A percentile compares a stretch with the other conserved stretches of the same genome.
Conservation (phyloP, 2,329 filamentous ascomycete species). For the Arachnomyces sp. region DNA sequence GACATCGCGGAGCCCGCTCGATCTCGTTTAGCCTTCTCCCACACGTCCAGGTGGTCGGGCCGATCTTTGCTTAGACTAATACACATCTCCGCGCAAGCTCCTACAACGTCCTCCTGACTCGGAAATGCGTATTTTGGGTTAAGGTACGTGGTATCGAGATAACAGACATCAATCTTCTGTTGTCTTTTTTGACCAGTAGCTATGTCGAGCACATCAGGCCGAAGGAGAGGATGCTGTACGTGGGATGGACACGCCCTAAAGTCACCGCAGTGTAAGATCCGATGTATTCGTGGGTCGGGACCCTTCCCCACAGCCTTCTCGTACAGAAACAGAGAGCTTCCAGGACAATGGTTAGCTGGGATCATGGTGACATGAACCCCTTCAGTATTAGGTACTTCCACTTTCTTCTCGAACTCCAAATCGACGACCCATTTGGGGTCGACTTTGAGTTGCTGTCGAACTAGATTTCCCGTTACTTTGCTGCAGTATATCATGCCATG, state of each 20-base stretch:
- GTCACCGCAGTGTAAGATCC: conserved; percentile 90
- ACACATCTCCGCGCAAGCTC: conserved; percentile 80
- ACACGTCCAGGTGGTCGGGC: conserved; percentile 47
- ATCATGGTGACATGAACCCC: conserved; percentile 91
- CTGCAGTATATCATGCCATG: conserved; percentile 98
- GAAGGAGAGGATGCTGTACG: conserved; percentile 70
- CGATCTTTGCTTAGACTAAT: conserved; percentile 64
- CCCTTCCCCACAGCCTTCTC: conserved; percentile 65
- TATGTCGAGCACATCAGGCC: conserved; percentile 64
- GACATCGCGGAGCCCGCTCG: conserved; percentile 53
- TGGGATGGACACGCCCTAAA: conserved; percentile 87
- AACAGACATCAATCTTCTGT: conserved; percentile 90
- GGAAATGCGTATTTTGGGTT: conserved; percentile 95
- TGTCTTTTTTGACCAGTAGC: conserved; percentile 64
- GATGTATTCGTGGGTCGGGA: conserved; percentile 55
- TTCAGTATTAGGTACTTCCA: conserved; percentile 72
- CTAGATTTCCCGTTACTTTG: conserved; percentile 80
- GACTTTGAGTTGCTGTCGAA: conserved; percentile 77
- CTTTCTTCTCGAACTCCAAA: conserved; percentile 73
- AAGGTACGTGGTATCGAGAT: conserved; percentile 93
- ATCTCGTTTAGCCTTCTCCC: conserved; percentile 50
- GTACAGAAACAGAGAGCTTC: conserved; percentile 88
- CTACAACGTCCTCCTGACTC: conserved; percentile 76
- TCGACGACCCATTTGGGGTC: conserved; percentile 78
- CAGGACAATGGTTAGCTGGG: conserved; percentile 91